phyloP scores from a whole-genome alignment of 192 early-diverging fungal genomes.

The Oehlia diaphana region DNA sequence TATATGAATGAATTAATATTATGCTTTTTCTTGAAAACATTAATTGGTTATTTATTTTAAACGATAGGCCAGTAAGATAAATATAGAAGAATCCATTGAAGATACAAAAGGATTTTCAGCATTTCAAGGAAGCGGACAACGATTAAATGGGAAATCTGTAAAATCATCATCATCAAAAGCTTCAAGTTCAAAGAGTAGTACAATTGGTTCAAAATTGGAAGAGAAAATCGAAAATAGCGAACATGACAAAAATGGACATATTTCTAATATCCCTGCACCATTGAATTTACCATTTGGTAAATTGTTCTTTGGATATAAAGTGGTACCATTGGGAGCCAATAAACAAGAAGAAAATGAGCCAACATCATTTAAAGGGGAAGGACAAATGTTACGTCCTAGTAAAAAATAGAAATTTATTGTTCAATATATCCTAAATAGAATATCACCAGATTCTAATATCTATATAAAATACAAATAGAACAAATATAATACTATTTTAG shows the following conservation, averaged over 20 bases:
- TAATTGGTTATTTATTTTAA: background rate
- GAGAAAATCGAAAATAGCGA: slow-evolving; percentile 30
- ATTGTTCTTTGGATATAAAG: slow-evolving; percentile 87
- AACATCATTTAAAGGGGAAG: too few relatives aligned
- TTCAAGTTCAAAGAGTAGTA: slow-evolving; percentile 20
- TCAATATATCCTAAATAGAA: too few relatives aligned
- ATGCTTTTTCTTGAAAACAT: background rate
- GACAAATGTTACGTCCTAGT: too few relatives aligned
- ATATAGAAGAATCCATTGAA: slow-evolving; percentile 34
- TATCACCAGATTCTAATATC: too few relatives aligned
- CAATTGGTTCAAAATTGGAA: slow-evolving; percentile 27
- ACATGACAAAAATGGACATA: too few relatives aligned
- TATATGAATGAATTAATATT: background rate
- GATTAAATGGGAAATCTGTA: slow-evolving; percentile 33
- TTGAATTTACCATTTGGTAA: slow-evolving; percentile 83
- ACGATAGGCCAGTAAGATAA: slow-evolving; percentile 41
- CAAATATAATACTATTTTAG: too few relatives aligned
- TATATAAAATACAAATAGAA: too few relatives aligned
- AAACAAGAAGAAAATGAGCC: too few relatives aligned
- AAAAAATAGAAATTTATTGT: too few relatives aligned
- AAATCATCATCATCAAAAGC: slow-evolving; percentile 31
- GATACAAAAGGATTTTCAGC: slow-evolving; percentile 32
- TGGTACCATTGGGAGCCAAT: too few relatives aligned
- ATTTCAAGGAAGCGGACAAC: slow-evolving; percentile 45
- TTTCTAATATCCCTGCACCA: slow-evolving; percentile 57